Evolutionary conservation across 2,329 filamentous ascomycete genomes (phyloP).

Genomic region (Macroventuria anomochaeta): DNA sequence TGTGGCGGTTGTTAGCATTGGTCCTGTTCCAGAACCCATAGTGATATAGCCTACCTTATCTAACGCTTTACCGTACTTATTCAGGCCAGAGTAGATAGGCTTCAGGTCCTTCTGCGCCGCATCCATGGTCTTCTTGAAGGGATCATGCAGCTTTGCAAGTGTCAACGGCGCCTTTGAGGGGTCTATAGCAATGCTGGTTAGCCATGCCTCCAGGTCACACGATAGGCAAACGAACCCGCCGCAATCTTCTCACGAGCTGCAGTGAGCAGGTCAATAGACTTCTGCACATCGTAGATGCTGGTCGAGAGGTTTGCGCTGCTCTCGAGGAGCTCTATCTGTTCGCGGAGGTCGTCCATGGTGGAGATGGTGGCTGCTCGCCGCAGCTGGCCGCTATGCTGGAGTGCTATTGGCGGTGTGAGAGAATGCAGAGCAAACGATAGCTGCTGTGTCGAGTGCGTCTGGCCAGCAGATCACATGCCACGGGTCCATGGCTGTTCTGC

Average conservation of each 20-base stretch:
- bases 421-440: constrained; percentile 1
- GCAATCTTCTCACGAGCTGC: constrained; percentile 76
- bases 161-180: constrained; percentile 74
- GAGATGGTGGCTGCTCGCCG: constrained; percentile 3
- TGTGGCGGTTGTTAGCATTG: constrained; percentile 35
- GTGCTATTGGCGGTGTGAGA: not conserved
- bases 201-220: constrained; percentile 12
- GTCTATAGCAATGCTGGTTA: constrained; percentile 55
- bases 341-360: constrained; percentile 70
- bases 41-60: constrained; percentile 68
- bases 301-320: constrained; percentile 72
- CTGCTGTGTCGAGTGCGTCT: constrained; percentile 16
- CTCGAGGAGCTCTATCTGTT: constrained; percentile 75
- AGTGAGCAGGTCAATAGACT: constrained; percentile 78
- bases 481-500: constrained; percentile 34
- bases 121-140: constrained; percentile 81
- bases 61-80: constrained; percentile 82
- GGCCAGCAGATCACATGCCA: constrained; percentile 25
- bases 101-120: constrained; percentile 81
- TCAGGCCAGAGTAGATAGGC: constrained; percentile 80
- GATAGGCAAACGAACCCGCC: constrained; percentile 54
- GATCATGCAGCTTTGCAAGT: constrained; percentile 84
- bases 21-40: not conserved
- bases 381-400: constrained; percentile 1
- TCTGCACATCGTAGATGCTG: constrained; percentile 80